Base-by-base conservation (phyloP, 495 filamentous ascomycete genomes). In the Bacidia gigantensis region DNA sequence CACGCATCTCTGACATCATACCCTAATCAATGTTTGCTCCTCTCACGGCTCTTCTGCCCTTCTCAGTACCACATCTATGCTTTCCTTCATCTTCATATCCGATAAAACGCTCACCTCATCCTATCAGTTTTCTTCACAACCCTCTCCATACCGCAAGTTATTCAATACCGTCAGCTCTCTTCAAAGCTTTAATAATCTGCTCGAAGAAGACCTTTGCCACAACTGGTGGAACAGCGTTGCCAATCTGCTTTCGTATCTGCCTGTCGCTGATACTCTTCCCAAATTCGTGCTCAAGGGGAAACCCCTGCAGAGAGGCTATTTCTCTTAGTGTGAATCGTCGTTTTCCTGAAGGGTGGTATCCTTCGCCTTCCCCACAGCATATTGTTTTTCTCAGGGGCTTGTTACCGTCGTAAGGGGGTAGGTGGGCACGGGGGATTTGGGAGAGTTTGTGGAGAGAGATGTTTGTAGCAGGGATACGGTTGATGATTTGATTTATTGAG, bases 181-280 rank as follows among this genome's bases (percentile, higher is more conserved):
- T 69, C 24, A 90, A 58, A 39, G 75, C 74, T 26, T 64, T 67
- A 14, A 69, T 66, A 1, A 89, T 67, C 52, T 81, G 75, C 29
- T 65, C 55, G 56, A 81, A 86, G 0, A 93, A 55, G 0, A 72
- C 69, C 45, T 74, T 67, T 0, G 81, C 82, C 0, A 87, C 67
- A 10, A 67, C 53, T 0, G 89, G 81, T 0, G 89, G 86, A 11
- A 94, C 87, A 0, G 89, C 87, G 64, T 97, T 95, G 0, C 90
- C 90, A 55, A 95, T 86, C 61, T 90, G 85, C 56, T 71, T 81
- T 46, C 75, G 77, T 2, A 77, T 66, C 3, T 61, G 53, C 3
- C 9, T 23, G 2, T 3, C n/a, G 32, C 32, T 39, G 10, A 39
- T 9, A 10, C 10, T 14, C 0, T 44, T 51, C 0, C 52, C 50